Percentiles rank a stretch among this genome's conserved stretches.
These are phyloP conservation scores for Coemansia sp. DNA, from an alignment of 192 early-diverging fungal genomes.

Conservation along the genomic window DNA sequence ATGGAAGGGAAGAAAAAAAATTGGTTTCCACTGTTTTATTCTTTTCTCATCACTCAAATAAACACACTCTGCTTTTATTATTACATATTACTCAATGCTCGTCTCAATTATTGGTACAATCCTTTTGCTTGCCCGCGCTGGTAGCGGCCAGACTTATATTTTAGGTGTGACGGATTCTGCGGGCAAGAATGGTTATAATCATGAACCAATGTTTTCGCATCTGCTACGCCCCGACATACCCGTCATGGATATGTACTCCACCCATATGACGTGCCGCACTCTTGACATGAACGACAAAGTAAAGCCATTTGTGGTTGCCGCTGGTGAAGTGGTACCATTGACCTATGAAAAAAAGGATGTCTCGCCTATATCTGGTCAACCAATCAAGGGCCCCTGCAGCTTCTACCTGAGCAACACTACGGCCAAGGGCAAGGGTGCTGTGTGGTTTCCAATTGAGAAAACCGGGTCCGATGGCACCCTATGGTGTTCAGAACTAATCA, in stretches of 20 bases:
- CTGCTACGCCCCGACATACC: neutral
- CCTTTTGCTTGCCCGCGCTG: constrained; percentile 1
- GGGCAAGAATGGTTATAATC: neutral
- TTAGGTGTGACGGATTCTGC: neutral
- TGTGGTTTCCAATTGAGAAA: neutral
- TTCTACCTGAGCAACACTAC: neutral
- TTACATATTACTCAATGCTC: neutral
- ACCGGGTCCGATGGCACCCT: neutral
- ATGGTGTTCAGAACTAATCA: neutral
- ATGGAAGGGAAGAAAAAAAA: neutral
- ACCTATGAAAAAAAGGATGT: neutral
- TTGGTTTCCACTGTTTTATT: neutral
- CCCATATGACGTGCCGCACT: neutral
- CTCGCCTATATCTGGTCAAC: neutral
- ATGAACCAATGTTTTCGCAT: neutral
- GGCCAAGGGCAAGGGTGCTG: neutral
- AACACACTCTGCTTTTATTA: neutral
- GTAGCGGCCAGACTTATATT: neutral
- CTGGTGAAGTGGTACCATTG: neutral
- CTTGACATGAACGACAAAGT: neutral
- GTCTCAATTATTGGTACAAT: neutral
- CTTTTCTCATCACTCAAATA: neutral
- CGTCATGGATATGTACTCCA: neutral
- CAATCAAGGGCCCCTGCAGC: neutral
- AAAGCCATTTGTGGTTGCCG: neutral